Evolutionary conservation across 148 eudicot genomes (phyloP).

Genomic region (Diospyros kaki): DNA sequence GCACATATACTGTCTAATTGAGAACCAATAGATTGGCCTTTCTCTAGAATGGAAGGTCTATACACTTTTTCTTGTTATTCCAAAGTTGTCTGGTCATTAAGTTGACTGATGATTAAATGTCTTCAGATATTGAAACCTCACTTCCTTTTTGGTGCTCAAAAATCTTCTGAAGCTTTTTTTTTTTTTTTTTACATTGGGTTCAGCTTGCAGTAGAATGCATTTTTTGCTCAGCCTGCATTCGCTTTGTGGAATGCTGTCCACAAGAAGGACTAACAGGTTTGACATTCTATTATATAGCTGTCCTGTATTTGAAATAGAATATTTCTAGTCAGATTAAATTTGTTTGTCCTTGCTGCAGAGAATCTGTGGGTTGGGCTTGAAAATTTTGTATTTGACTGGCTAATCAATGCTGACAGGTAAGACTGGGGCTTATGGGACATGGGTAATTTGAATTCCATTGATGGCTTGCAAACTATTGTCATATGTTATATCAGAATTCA

Average conservation of each 20-base stretch:
- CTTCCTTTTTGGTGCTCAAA: not conserved
- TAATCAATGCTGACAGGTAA: slow-evolving; percentile 98
- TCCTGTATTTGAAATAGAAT: slow-evolving; percentile 4
- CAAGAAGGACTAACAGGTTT: slow-evolving; percentile 99
- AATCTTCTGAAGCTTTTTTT: slow-evolving; percentile 1
- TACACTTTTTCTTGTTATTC: not conserved
- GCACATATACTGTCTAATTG: not conserved
- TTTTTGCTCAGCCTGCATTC: slow-evolving; percentile 99
- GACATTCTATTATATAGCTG: slow-evolving; percentile 4
- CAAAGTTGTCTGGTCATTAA: not conserved
- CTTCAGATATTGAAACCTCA: not conserved
- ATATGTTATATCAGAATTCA: not conserved
- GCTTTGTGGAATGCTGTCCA: slow-evolving; percentile 96
- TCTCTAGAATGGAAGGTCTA: not conserved
- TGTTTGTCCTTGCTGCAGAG: slow-evolving; percentile 50
- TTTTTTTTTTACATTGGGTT: slow-evolving; percentile 16
- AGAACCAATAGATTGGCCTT: not conserved
- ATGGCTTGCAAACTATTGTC: not conserved
- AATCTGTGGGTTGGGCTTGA: slow-evolving; percentile 98
- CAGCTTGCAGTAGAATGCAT: slow-evolving; percentile 99
- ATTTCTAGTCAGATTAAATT: slow-evolving; percentile 16
- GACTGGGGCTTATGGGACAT: slow-evolving; percentile 14
- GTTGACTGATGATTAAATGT: slow-evolving; percentile 3
- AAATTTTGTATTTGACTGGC: slow-evolving; percentile 97
- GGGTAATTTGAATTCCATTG: not conserved